Evolutionary conservation across 148 eudicot genomes (phyloP).

Genomic region (Hydrangea macrophylla): DNA sequence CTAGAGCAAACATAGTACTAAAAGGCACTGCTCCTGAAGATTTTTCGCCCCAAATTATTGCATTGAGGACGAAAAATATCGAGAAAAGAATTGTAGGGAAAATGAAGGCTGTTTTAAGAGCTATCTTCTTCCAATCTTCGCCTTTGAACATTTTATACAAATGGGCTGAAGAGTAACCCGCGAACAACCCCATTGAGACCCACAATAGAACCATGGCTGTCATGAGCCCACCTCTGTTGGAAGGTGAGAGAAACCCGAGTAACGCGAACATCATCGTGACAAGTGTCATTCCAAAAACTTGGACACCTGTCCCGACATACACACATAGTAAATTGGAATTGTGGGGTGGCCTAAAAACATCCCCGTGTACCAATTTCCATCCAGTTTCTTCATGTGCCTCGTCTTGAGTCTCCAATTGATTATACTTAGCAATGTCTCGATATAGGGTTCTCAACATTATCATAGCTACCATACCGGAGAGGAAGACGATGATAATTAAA

Average conservation of each 20-base stretch:
- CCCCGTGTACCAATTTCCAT: not conserved
- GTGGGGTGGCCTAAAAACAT: not conserved
- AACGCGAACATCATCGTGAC: not conserved
- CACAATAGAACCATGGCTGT: not conserved
- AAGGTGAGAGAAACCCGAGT: not conserved
- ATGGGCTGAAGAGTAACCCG: not conserved
- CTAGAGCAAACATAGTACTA: constrained; percentile 17
- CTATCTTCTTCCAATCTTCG: constrained; percentile 9
- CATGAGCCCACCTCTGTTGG: not conserved
- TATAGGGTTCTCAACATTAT: not conserved
- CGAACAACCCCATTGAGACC: too few species aligned
- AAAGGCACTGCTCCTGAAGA: constrained; percentile 15
- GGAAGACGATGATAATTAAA: not conserved
- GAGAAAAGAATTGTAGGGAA: constrained; percentile 10
- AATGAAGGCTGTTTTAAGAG: constrained; percentile 13
- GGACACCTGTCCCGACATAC: not conserved
- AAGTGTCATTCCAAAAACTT: not conserved
- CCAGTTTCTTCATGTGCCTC: not conserved
- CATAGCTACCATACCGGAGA: not conserved
- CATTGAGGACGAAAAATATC: constrained; percentile 9
- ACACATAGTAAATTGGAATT: not conserved
- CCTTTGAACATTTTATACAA: constrained; percentile 18
- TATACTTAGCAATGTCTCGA: too few species aligned
- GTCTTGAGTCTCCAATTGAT: not conserved
- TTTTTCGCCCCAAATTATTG: constrained; percentile 13